Conservation (phyloP, 768 basidiomycete genomes). For the Lentinula detonsa region DNA sequence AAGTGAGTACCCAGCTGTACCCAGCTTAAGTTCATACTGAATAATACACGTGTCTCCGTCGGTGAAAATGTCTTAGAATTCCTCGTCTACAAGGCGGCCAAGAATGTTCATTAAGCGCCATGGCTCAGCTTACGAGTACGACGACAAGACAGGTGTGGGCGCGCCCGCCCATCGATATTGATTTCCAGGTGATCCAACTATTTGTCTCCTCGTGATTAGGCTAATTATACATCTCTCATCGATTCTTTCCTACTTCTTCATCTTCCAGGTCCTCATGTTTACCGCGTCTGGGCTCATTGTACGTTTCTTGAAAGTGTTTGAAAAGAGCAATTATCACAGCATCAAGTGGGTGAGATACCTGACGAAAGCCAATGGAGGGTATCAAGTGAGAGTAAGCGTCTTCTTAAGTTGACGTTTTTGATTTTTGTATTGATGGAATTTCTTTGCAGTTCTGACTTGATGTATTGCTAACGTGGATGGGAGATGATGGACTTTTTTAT, state of each 20-base stretch:
- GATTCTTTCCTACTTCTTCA: neutral
- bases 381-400: conserved; percentile 84
- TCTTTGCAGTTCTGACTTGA: neutral
- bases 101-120: conserved; percentile 80
- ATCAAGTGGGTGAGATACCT: conserved; percentile 96
- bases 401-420: conserved; percentile 3
- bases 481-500: neutral
- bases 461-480: neutral
- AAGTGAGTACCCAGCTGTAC: conserved; percentile 59
- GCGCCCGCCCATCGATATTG: conserved; percentile 94
- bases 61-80: conserved; percentile 46
- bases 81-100: conserved; percentile 89
- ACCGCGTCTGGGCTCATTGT: conserved; percentile 95
- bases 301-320: conserved; percentile 96
- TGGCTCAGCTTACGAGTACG: conserved; percentile 79
- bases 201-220: neutral
- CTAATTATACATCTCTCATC: neutral
- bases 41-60: neutral
- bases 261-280: conserved; percentile 79
- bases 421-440: neutral
- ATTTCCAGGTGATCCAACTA: conserved; percentile 60
- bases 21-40: neutral
- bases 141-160: conserved; percentile 97
- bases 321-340: conserved; percentile 91
- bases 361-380: conserved; percentile 88